Base-by-base conservation (phyloP, 2,329 filamentous ascomycete genomes). In the Talaromyces pinophilus region DNA sequence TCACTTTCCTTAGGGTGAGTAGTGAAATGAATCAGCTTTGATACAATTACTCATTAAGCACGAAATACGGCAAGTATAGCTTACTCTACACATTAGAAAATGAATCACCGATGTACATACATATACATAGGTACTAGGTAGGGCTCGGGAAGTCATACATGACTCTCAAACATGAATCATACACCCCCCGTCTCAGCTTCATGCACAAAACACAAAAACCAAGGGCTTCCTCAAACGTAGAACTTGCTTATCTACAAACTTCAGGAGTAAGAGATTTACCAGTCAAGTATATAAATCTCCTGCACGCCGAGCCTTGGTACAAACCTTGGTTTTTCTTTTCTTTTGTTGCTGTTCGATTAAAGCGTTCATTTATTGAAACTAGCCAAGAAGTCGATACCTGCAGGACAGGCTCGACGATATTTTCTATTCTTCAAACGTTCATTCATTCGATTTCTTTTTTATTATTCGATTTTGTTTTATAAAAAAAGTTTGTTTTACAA, bases 101-200 rank as follows among this genome's bases (percentile, higher is more conserved):
- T 28, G 48, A 30, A 28, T 28, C 48, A 17, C 13, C 25, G 25
- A 22, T 52, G 1, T 52, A 52, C 3, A 22, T n/a, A 28, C 25
- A n/a, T 52, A 52, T 22, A 25, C 25, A 25, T 25, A 25, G 25
- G n/a, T 50, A 25, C 11, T 28, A 17, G 48, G 13, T 42, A 1
- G 15, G 28, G 17, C 30, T 25, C 22, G 54, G 35, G 11, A 57
- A n/a, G 22, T 52, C 48, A 46, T 25, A n/a, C 33, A 59, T 28
- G n/a, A 60, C 35, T 60, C 55, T 60, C 57, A 33, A 60, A 60
- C 57, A 60, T 44, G 40, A 60, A 60, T 60, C 57, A 60, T 28
- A 60, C 57, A 30, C 13, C 8, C 22, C 40, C 2, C 57, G 57
- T 60, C 57, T 60, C 57, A 46, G 57, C n/a, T 30, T 55, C 28